Evolutionary conservation across 805 yeast species (phyloP), one percentile per base, ranked within the genome.

Genomic region (Komagataella phaffii): DNA sequence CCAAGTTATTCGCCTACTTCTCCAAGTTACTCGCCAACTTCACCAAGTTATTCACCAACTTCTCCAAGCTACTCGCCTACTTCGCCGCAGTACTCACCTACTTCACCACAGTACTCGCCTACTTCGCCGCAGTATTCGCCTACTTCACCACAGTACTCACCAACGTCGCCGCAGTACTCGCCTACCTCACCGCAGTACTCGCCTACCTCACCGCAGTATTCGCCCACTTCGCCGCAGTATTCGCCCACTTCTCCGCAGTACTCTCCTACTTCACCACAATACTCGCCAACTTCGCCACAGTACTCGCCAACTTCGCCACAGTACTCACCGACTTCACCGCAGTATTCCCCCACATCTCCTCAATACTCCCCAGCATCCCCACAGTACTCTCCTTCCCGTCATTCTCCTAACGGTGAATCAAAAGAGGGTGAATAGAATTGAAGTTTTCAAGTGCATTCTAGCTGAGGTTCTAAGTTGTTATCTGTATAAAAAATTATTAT

Each of bases 151-250:
- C 63, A 73, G 1, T 86, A 88, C 64, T 73, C 83, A 0, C 96
- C 96, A 50, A 84, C 95, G 0, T 79, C 87, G 1, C 91, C 95
- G 59, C 63, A 75, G 3, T 87, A 87, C 61, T 75, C 84, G 0
- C 95, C 96, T 52, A 81, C 88, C 0, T 81, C 90, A 0, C 81
- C 89, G 61, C 57, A 70, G 1, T 81, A 79, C 60, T 72, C 78
- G 0, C 83, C 83, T 46, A 81, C 90, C 0, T 75, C 83, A 3
- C 89, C 90, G 54, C 59, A 68, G n/a, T 83, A 83, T 60, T 76
- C 85, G 0, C 95, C 96, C 55, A 85, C 96, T 0, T 81, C 90
- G 0, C 96, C 96, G 59, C 62, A 74, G 7, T 89, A 88, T 63
- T 74, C 83, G 2, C 95, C 95, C 56, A 77, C 82, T 0, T 73